Evolutionary conservation across 2,329 filamentous ascomycete genomes (phyloP).

Genomic region (Cladorrhinum sp.): DNA sequence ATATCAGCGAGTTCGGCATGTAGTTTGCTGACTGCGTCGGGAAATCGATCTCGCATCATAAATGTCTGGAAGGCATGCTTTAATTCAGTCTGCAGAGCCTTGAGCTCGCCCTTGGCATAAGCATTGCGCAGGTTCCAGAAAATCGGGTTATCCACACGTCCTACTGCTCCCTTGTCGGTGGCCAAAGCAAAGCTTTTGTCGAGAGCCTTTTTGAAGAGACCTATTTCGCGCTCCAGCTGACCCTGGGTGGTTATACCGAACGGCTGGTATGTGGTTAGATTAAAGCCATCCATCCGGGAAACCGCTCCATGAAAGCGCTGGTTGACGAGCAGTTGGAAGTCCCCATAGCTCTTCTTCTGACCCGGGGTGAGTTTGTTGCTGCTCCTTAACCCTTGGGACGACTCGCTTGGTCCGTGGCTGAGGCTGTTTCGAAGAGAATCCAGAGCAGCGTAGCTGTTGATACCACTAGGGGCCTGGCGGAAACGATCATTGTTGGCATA

Average conservation of each 20-base stretch:
- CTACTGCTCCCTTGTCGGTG: slow-evolving; percentile 34
- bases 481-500: background rate
- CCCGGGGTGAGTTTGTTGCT: background rate
- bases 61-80: slow-evolving; percentile 67
- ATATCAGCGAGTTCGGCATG: slow-evolving; percentile 73
- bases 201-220: slow-evolving; percentile 45
- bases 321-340: slow-evolving; percentile 30
- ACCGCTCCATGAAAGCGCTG: slow-evolving; percentile 39
- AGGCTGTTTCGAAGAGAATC: slow-evolving; percentile 7
- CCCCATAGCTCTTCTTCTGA: slow-evolving; percentile 23
- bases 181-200: slow-evolving; percentile 46
- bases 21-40: slow-evolving; percentile 52
- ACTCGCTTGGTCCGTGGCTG: background rate
- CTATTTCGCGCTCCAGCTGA: slow-evolving; percentile 44
- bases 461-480: background rate
- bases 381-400: background rate
- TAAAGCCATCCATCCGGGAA: slow-evolving; percentile 29
- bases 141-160: slow-evolving; percentile 48
- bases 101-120: slow-evolving; percentile 52
- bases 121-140: slow-evolving; percentile 59
- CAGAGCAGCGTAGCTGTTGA: background rate
- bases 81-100: slow-evolving; percentile 56
- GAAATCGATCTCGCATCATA: slow-evolving; percentile 56
- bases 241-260: slow-evolving; percentile 38
- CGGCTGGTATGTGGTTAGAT: slow-evolving; percentile 30